Evolutionary conservation across 352 stramenopile species (phyloP), one percentile per base, ranked within the genome.

Genomic region (Phytophthora gonapodyides): DNA sequence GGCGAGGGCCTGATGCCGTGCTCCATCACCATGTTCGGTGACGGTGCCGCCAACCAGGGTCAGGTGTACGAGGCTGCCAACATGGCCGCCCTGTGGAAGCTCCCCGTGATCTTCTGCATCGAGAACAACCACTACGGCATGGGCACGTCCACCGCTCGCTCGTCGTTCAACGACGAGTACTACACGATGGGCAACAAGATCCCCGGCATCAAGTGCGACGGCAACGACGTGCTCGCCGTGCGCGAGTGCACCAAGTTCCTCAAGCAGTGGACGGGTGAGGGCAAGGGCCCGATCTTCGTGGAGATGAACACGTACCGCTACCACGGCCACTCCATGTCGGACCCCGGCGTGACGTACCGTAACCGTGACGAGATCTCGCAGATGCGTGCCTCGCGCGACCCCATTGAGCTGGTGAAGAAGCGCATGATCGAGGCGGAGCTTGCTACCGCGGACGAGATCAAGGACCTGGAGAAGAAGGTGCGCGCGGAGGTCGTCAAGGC

Each of bases 71-170:
- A 98, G 72, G 88, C 91, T 10, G 88, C 91, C 51, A 99, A 99
- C 82, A 99, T 99, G 97, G 90, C 95, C 9, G 88, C 84, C 57
- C 79, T 99, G 43, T 99, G 97, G 97, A 98, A 99, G 69, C 80
- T 99, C 41, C 98, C 98, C 11, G 91, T 97, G 67, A 99, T 99
- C 70, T 99, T 99, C 74, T 99, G 97, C 73, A 99, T 99, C 78
- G 98, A 99, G 80, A 99, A 99, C 89, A 99, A 99, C 88, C 96
- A 99, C 69, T 99, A 99, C 80, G 98, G 97, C 67, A 99, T 99
- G 98, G 98, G 98, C 64, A 99, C 98, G 31, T 99, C 93, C 50
- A 96, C 96, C 47, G 88, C 99, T 69, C 92, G 98, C 61, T 98
- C 97, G 64, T 98, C 94, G 41, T 95, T 78, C 56, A 99, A 99